Base-by-base conservation (phyloP, 495 filamentous ascomycete genomes). In the Tuber calosporum region DNA sequence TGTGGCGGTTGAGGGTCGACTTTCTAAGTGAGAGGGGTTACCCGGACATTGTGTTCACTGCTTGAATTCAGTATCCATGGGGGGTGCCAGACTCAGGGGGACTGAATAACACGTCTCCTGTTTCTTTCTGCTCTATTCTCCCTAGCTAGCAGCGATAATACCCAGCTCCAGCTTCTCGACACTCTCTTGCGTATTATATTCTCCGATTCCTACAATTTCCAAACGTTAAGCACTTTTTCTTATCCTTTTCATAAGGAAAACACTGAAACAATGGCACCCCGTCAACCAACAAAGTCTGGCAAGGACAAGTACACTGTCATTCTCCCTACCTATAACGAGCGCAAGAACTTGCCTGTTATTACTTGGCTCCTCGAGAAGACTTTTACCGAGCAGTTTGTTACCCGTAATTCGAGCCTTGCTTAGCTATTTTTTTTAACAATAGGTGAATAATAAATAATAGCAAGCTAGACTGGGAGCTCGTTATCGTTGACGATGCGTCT, bases 281-380 rank as follows among this genome's bases (percentile, higher is more conserved):
- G 26, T 62, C 53, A 62, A 30, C 84, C 84, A 77, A 85, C 37
- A 67, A 83, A 85, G 53, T 30, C 53, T 62, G 9, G 53, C 53
- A 62, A 30, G 78, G 85, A 93, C 88, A 94, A 96, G 83, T 99
- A 97, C 87, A 94, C 94, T 75, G 90, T 98, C 83, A 93, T 98
- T 82, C 89, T 99, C 73, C 95, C 95, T 62, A 99, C 95, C 75
- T 99, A 97, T 87, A 98, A 99, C 81, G 96, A 99, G 86, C 92
- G 95, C 82, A 89, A 88, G 78, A 99, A 99, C 86, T 89, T 99
- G 80, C 95, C 96, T 80, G 93, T 97, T 81, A 93, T 98, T 83
- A 88, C 89, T 82, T 97, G 92, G 92, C 88, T 98, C 78, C 88
- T 99, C 75, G 91, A 94, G 83, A 88, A 87, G 82, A 97, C 90